phyloP scores from a whole-genome alignment of 1,139 yeast genomes.

The Pichia sp. region DNA sequence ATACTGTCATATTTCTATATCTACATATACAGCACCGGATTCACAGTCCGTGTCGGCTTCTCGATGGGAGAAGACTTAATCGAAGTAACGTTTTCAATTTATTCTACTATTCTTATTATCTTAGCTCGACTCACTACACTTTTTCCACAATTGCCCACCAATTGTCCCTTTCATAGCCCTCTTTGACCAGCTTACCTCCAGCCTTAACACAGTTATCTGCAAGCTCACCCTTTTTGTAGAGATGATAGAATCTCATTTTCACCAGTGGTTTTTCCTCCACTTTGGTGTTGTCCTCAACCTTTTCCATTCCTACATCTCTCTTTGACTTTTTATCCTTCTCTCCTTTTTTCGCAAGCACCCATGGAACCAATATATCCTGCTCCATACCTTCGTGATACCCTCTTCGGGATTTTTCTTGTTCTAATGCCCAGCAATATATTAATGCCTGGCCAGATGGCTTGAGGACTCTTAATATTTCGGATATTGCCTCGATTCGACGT shows the following conservation, averaged over 20 bases:
- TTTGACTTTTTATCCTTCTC: slow-evolving; percentile 23
- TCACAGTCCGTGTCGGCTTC: background rate
- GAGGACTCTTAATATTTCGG: slow-evolving; percentile 59
- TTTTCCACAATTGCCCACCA: slow-evolving; percentile 74
- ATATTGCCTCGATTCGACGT: slow-evolving; percentile 71
- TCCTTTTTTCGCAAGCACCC: slow-evolving; percentile 65
- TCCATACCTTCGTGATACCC: slow-evolving; percentile 89
- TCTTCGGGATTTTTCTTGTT: slow-evolving; percentile 78
- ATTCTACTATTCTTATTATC: background rate
- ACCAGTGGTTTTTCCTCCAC: slow-evolving; percentile 40
- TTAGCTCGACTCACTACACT: background rate
- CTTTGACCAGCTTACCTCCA: slow-evolving; percentile 59
- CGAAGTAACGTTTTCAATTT: background rate
- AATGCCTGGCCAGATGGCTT: slow-evolving; percentile 62
- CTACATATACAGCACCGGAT: background rate
- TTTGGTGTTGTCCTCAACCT: slow-evolving; percentile 20
- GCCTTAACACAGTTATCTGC: slow-evolving; percentile 64
- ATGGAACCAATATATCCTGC: slow-evolving; percentile 91
- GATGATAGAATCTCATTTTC: slow-evolving; percentile 81
- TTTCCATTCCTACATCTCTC: slow-evolving; percentile 20
- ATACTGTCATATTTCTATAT: background rate
- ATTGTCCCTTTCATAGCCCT: slow-evolving; percentile 90
- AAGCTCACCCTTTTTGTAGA: slow-evolving; percentile 79
- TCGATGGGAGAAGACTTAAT: background rate
- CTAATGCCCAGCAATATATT: slow-evolving; percentile 94